A percentile compares a stretch with the other conserved stretches of the same genome.
phyloP scores from a whole-genome alignment of 805 yeast genomes.

The Starmerella sirachaensis region DNA sequence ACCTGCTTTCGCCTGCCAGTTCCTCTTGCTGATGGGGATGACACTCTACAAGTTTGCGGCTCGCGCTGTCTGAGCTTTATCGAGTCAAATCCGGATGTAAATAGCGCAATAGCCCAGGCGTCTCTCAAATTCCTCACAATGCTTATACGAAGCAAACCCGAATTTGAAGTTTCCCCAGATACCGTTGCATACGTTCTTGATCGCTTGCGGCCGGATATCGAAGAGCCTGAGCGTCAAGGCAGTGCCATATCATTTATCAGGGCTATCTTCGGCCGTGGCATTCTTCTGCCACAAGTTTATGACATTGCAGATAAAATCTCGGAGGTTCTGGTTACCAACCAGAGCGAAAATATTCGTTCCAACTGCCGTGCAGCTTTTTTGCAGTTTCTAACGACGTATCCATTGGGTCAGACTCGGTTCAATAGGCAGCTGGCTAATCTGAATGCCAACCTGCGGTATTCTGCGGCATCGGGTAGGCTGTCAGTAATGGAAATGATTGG shows the following conservation, averaged over 20 bases:
- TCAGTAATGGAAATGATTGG: conserved; percentile 83
- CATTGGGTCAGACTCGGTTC: conserved; percentile 76
- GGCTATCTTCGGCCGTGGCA: conserved; percentile 60
- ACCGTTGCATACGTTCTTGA: conserved; percentile 64
- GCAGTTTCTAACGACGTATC: conserved; percentile 84
- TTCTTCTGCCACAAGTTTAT: conserved; percentile 76
- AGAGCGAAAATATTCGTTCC: conserved; percentile 67
- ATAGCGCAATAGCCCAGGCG: conserved; percentile 67
- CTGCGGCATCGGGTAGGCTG: conserved; percentile 74
- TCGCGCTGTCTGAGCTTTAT: conserved; percentile 37
- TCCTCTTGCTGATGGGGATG: conserved; percentile 34
- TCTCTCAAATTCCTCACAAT: conserved; percentile 50
- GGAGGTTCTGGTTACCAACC: conserved; percentile 80
- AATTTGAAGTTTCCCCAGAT: conserved; percentile 51
- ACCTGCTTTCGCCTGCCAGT: conserved; percentile 52
- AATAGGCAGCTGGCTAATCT: conserved; percentile 73
- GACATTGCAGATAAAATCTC: conserved; percentile 75
- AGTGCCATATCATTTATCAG: conserved; percentile 74
- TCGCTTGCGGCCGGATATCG: conserved; percentile 71
- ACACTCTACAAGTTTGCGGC: conserved; percentile 22
- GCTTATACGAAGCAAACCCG: conserved; percentile 56
- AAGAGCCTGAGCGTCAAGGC: conserved; percentile 81
- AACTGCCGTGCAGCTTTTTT: conserved; percentile 72
- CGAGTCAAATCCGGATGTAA: conserved; percentile 65
- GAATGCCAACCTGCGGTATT: conserved; percentile 70